Percentiles rank a stretch among this genome's conserved stretches.
These are phyloP conservation scores for Trichoderma erinaceum DNA, from an alignment of 495 filamentous ascomycete species.

Conservation along the genomic window DNA sequence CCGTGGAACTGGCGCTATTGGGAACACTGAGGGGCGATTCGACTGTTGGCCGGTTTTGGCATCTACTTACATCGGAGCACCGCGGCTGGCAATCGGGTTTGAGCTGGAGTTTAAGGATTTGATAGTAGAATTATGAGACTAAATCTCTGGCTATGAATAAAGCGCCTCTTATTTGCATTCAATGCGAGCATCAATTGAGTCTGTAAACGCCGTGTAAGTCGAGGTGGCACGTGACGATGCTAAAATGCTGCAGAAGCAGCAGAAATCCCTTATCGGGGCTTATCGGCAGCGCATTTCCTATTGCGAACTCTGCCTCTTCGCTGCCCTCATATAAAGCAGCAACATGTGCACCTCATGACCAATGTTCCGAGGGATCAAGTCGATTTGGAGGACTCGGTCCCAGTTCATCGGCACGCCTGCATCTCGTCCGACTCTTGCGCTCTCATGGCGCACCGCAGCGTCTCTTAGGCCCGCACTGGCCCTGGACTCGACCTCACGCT, in stretches of 20 bases:
- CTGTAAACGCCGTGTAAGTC: background rate
- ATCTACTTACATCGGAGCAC: background rate
- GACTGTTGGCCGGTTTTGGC: background rate
- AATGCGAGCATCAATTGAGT: background rate
- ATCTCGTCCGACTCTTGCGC: background rate
- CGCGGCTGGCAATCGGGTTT: background rate
- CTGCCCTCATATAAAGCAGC: background rate
- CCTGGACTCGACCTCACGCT: background rate
- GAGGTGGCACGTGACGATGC: background rate
- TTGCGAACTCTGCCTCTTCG: background rate
- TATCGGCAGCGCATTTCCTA: conserved; percentile 6
- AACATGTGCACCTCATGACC: conserved; percentile 31
- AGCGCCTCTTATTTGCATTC: background rate
- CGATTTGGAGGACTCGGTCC: conserved; percentile 15
- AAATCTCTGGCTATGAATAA: background rate
- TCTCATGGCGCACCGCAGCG: background rate
- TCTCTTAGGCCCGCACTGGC: background rate
- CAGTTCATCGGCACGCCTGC: conserved; percentile 19
- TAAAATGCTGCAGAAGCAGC: background rate
- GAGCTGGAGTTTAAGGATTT: background rate
- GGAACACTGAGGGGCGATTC: background rate
- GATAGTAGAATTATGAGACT: background rate
- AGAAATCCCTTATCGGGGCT: conserved; percentile 1
- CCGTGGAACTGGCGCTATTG: background rate
- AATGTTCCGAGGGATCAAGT: conserved; percentile 39